A percentile compares a stretch with the other conserved stretches of the same genome.
These are phyloP conservation scores for Sindora glabra DNA, from an alignment of 306 rosid species.

Conservation along the genomic window DNA sequence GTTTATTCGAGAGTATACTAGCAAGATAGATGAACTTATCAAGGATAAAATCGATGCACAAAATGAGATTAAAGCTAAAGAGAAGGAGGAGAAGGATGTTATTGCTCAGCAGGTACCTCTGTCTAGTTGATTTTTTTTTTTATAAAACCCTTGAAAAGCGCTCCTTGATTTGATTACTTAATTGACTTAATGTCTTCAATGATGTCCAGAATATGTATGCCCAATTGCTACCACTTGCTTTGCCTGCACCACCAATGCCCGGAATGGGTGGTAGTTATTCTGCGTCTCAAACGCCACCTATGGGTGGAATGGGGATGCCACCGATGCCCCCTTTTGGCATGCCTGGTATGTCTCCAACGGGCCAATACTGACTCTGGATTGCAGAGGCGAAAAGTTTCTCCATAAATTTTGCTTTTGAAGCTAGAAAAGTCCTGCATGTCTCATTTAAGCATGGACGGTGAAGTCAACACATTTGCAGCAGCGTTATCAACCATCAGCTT, in stretches of 20 bases:
- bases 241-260: slow-evolving; percentile 96
- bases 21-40: slow-evolving; percentile 83
- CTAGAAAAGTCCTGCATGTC: slow-evolving; percentile 18
- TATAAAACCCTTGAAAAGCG: not conserved
- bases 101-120: slow-evolving; percentile 79
- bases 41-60: slow-evolving; percentile 72
- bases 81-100: slow-evolving; percentile 72
- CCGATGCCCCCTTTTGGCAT: slow-evolving; percentile 87
- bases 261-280: slow-evolving; percentile 66
- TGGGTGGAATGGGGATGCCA: slow-evolving; percentile 96
- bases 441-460: slow-evolving; percentile 15
- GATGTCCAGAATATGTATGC: slow-evolving; percentile 90
- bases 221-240: slow-evolving; percentile 85
- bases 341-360: slow-evolving; percentile 95
- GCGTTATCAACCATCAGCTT: slow-evolving; percentile 12
- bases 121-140: not conserved
- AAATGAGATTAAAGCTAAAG: slow-evolving; percentile 69
- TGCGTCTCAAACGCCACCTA: slow-evolving; percentile 47
- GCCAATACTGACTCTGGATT: slow-evolving; percentile 25
- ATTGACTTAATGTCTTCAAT: slow-evolving; percentile 15
- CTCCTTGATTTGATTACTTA: not conserved
- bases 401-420: slow-evolving; percentile 11
- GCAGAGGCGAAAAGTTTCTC: slow-evolving; percentile 4
- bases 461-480: slow-evolving; percentile 9
- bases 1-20: slow-evolving; percentile 85